Conservation (phyloP, 1,284 basidiomycete species). For the Schizophyllum amplum region DNA sequence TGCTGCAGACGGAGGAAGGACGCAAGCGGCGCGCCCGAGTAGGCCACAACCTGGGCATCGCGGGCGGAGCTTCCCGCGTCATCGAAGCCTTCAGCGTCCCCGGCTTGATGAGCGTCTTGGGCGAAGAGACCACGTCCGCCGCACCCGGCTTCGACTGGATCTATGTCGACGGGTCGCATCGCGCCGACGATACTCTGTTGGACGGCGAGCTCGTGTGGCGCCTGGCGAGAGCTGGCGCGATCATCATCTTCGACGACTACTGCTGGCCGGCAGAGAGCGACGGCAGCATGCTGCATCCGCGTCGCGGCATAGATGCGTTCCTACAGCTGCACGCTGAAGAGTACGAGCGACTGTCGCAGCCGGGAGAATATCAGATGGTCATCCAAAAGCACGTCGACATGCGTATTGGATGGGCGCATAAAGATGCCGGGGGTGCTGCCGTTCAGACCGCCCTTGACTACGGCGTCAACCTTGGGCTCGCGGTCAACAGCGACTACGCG, state of each 20-base stretch:
- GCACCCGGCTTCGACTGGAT: constrained; percentile 51
- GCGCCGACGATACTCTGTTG: constrained; percentile 50
- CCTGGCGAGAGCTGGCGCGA: constrained; percentile 38
- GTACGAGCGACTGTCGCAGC: constrained; percentile 31
- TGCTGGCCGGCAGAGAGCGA: constrained; percentile 40
- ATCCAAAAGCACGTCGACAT: constrained; percentile 41
- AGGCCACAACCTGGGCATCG: constrained; percentile 37
- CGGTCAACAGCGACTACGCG: constrained; percentile 35
- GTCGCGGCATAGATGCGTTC: constrained; percentile 48
- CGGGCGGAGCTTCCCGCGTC: constrained; percentile 35
- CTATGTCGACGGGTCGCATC: constrained; percentile 52
- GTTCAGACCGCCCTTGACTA: constrained; percentile 27
- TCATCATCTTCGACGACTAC: constrained; percentile 54
- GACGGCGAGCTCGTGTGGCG: constrained; percentile 54
- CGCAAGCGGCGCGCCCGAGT: constrained; percentile 35
- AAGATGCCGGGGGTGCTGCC: constrained; percentile 17
- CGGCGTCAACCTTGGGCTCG: constrained; percentile 40
- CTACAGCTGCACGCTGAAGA: constrained; percentile 41
- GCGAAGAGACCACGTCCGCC: constrained; percentile 30
- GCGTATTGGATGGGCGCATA: constrained; percentile 41
- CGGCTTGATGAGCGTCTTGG: constrained; percentile 36
- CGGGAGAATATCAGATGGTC: constrained; percentile 40
- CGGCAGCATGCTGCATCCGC: constrained; percentile 45
- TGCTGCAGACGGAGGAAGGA: constrained; percentile 41
- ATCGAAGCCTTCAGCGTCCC: constrained; percentile 47